These are phyloP conservation scores for Backusella westeae DNA, from an alignment of 192 early-diverging fungal species.

Conservation along the genomic window DNA sequence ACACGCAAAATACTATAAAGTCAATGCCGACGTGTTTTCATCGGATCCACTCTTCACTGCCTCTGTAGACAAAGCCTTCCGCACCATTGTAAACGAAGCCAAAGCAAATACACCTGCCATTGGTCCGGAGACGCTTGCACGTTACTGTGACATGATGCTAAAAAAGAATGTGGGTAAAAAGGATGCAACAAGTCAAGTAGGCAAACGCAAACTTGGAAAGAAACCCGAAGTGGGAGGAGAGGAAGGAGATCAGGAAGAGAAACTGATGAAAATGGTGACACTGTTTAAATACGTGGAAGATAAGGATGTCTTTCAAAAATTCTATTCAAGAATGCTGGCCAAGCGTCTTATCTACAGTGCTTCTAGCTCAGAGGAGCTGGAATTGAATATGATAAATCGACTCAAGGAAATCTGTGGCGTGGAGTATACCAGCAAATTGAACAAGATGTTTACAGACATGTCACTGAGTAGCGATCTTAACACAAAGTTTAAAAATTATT, in stretches of 20 bases:
- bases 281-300: slow-evolving; percentile 88
- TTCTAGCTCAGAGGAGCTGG: slow-evolving; percentile 76
- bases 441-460: slow-evolving; percentile 89
- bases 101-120: slow-evolving; percentile 42
- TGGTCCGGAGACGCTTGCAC: slow-evolving; percentile 77
- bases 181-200: slow-evolving; percentile 46
- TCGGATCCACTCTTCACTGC: slow-evolving; percentile 70
- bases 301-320: slow-evolving; percentile 92
- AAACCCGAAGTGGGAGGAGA: slow-evolving; percentile 45
- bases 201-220: slow-evolving; percentile 46
- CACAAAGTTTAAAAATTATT: slow-evolving; percentile 45
- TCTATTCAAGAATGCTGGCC: slow-evolving; percentile 79
- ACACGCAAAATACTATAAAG: slow-evolving; percentile 61
- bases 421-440: slow-evolving; percentile 83
- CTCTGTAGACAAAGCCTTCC: slow-evolving; percentile 81
- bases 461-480: slow-evolving; percentile 70
- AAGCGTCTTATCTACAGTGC: slow-evolving; percentile 76
- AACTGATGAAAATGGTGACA: slow-evolving; percentile 14
- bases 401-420: slow-evolving; percentile 80
- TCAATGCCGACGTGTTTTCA: slow-evolving; percentile 59
- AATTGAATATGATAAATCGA: slow-evolving; percentile 75
- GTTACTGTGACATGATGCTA: slow-evolving; percentile 73
- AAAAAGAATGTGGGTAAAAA: slow-evolving; percentile 51
- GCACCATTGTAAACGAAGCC: slow-evolving; percentile 65
- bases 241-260: slow-evolving; percentile 58